phyloP scores from a whole-genome alignment of 129 eudicot species.

The Artemisia argyi region DNA sequence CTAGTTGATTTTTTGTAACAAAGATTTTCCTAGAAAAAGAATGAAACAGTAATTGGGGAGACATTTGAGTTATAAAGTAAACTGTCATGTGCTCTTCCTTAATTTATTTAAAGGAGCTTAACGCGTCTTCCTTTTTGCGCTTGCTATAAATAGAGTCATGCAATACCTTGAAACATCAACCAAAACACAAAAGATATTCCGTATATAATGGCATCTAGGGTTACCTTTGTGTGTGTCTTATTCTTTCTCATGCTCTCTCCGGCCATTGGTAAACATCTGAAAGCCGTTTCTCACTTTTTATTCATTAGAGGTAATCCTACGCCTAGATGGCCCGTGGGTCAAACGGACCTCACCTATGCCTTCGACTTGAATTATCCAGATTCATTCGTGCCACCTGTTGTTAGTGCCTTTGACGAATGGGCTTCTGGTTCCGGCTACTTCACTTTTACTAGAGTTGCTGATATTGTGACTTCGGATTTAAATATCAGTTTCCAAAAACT shows the following conservation, averaged over 20 bases:
- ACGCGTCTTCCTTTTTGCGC: no score
- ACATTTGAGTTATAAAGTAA: background rate
- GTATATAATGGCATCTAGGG: background rate
- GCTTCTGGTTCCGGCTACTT: slow-evolving; percentile 16
- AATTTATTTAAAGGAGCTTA: no score
- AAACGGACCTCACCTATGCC: background rate
- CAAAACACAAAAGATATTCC: background rate
- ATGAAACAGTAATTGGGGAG: no score
- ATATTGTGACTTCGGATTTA: background rate
- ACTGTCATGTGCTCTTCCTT: no score
- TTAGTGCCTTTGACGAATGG: slow-evolving; percentile 7
- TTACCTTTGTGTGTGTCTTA: background rate
- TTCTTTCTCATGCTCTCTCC: background rate
- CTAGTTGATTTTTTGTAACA: no score
- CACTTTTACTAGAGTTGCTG: slow-evolving; percentile 4
- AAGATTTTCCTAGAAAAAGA: no score
- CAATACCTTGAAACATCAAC: background rate
- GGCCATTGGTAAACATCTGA: no score
- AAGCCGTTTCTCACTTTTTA: background rate
- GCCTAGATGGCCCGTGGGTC: background rate
- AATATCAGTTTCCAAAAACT: background rate
- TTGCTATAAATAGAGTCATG: slow-evolving; percentile 9
- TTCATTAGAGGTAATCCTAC: background rate
- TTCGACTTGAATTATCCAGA: background rate
- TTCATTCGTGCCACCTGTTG: background rate